Percentiles rank a stretch among this genome's conserved stretches.
Conservation (phyloP, 2,329 filamentous ascomycete genomes). For the Biscogniauxia sp. region DNA sequence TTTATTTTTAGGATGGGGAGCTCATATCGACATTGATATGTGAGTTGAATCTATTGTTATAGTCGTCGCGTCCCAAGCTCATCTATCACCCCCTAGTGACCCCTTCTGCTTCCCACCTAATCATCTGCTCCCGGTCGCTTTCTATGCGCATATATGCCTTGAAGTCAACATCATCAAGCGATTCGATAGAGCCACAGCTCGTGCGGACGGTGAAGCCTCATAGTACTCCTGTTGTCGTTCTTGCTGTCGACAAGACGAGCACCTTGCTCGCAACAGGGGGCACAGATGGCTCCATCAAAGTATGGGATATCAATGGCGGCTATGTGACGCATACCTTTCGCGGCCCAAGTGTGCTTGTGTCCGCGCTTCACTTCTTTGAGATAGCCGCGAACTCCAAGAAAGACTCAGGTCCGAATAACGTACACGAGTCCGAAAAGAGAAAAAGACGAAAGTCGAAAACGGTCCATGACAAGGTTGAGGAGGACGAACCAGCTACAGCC, state of each 20-base stretch:
- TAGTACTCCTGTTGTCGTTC: constrained; percentile 80
- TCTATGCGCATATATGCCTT: constrained; percentile 91
- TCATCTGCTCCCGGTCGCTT: constrained; percentile 90
- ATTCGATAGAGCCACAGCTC: constrained; percentile 63
- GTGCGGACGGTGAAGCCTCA: constrained; percentile 85
- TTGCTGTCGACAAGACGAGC: constrained; percentile 81
- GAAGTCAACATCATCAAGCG: constrained; percentile 54
- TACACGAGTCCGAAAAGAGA: constrained; percentile 40
- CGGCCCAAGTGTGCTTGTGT: constrained; percentile 87
- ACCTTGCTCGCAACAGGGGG: constrained; percentile 90
- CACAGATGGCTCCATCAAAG: constrained; percentile 89
- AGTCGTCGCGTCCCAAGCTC: constrained; percentile 14
- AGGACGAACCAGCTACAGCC: constrained; percentile 40
- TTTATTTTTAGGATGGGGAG: constrained; percentile 73
- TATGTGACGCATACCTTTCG: constrained; percentile 95
- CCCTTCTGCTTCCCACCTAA: constrained; percentile 80
- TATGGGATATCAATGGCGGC: constrained; percentile 91
- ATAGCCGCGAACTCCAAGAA: constrained; percentile 48
- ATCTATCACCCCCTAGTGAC: constrained; percentile 58
- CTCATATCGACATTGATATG: constrained; percentile 70
- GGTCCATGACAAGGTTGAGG: constrained; percentile 39
- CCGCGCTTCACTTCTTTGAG: constrained; percentile 89
- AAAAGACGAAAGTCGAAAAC: constrained; percentile 45
- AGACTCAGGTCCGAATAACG: constrained; percentile 42
- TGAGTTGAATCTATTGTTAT: constrained; percentile 33